These are phyloP conservation scores for Trichocomaceae sp. DNA, from an alignment of 2,329 filamentous ascomycete genomes.

Conservation along the genomic window DNA sequence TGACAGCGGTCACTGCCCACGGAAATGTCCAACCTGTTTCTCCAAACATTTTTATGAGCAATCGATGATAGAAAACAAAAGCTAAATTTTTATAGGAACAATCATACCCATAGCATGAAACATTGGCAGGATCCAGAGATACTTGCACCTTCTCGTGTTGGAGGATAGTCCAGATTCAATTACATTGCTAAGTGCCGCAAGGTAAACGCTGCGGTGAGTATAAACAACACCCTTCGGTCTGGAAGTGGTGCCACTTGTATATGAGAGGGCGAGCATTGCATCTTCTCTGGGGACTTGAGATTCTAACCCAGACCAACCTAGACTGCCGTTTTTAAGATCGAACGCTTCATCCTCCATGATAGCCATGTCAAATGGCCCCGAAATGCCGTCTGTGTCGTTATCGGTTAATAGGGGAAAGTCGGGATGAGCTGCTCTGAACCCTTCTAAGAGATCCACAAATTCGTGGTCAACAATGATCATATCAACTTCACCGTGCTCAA, in stretches of 20 bases:
- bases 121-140: slow-evolving; percentile 91
- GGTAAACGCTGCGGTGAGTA: slow-evolving; percentile 79
- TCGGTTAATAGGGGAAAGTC: slow-evolving; percentile 70
- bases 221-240: slow-evolving; percentile 88
- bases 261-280: slow-evolving; percentile 75
- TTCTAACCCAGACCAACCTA: slow-evolving; percentile 72
- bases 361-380: slow-evolving; percentile 77
- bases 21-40: slow-evolving; percentile 68
- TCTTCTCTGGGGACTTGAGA: slow-evolving; percentile 69
- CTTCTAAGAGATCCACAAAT: slow-evolving; percentile 62
- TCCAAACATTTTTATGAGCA: background rate
- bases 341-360: slow-evolving; percentile 36
- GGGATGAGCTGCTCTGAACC: slow-evolving; percentile 56
- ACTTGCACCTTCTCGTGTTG: slow-evolving; percentile 62
- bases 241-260: slow-evolving; percentile 90
- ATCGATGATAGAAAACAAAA: slow-evolving; percentile 16
- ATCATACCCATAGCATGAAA: slow-evolving; percentile 54
- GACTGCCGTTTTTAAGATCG: slow-evolving; percentile 61
- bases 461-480: slow-evolving; percentile 81
- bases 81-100: too few species aligned
- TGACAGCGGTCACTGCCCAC: slow-evolving; percentile 85
- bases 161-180: slow-evolving; percentile 81
- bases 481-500: slow-evolving; percentile 80
- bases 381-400: slow-evolving; percentile 67
- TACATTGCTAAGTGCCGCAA: slow-evolving; percentile 77